Evolutionary conservation across 208 protist species (phyloP).

Genomic region (Leptomonas seymouri): DNA sequence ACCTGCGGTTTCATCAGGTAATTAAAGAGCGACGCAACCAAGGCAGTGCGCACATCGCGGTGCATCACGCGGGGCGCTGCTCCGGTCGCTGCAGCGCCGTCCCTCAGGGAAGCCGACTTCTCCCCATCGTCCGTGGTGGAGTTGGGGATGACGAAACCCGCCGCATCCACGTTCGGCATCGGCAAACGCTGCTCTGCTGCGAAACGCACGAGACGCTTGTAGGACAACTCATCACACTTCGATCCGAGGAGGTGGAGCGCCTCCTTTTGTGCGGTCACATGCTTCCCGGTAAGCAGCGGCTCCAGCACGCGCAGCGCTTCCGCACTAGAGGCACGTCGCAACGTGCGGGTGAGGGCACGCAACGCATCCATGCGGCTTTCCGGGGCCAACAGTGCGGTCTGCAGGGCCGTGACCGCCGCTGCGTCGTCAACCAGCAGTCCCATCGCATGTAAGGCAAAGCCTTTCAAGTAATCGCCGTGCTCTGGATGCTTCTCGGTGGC

Average conservation of each 20-base stretch:
- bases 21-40: slow-evolving; percentile 24
- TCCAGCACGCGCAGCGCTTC: slow-evolving; percentile 25
- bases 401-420: not conserved
- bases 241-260: slow-evolving; percentile 20
- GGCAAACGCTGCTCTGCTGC: slow-evolving; percentile 24
- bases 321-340: slow-evolving; percentile 12
- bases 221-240: slow-evolving; percentile 25
- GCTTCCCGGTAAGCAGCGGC: slow-evolving; percentile 12
- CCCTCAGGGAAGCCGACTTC: not conserved
- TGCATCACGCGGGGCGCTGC: slow-evolving; percentile 9
- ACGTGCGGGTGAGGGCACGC: slow-evolving; percentile 5
- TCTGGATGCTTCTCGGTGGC: slow-evolving; percentile 18
- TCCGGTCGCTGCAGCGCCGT: not conserved
- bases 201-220: slow-evolving; percentile 13
- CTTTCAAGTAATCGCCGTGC: slow-evolving; percentile 15
- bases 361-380: slow-evolving; percentile 16
- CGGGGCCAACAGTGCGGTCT: slow-evolving; percentile 4
- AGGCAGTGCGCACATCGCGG: slow-evolving; percentile 29
- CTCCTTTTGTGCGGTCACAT: slow-evolving; percentile 32
- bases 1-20: slow-evolving; percentile 23
- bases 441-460: slow-evolving; percentile 25
- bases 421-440: slow-evolving; percentile 4
- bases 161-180: slow-evolving; percentile 18
- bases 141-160: not conserved
- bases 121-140: not conserved